Evolutionary conservation across 2,329 filamentous ascomycete genomes (phyloP).

Genomic region (Plectosphaerella cucumerina): DNA sequence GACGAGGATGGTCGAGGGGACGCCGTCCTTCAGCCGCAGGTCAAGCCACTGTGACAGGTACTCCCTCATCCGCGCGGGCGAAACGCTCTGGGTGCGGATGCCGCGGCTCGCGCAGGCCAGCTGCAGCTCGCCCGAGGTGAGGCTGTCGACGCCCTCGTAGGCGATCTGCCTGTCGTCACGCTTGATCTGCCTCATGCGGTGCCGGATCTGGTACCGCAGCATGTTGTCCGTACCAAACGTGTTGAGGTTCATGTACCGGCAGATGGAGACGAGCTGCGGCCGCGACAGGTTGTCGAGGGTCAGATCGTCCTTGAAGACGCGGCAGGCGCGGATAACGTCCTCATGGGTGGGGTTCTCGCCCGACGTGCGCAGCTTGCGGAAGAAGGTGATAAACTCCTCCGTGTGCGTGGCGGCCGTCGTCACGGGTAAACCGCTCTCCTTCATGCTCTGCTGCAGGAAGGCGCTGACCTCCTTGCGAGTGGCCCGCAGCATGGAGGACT

Average conservation of each 20-base stretch:
- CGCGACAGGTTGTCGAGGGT: slow-evolving; percentile 95
- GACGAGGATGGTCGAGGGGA: slow-evolving; percentile 94
- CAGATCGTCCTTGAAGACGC: slow-evolving; percentile 96
- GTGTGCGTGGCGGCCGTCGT: slow-evolving; percentile 80
- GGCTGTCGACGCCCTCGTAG: slow-evolving; percentile 87
- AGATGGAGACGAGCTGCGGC: slow-evolving; percentile 95
- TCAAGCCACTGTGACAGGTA: slow-evolving; percentile 94
- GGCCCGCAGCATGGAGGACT: slow-evolving; percentile 73
- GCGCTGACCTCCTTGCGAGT: slow-evolving; percentile 91
- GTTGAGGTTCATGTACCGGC: slow-evolving; percentile 96
- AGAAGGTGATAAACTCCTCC: slow-evolving; percentile 94
- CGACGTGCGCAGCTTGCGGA: slow-evolving; percentile 90
- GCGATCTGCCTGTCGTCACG: slow-evolving; percentile 92
- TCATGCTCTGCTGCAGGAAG: slow-evolving; percentile 83
- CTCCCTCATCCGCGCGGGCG: slow-evolving; percentile 79
- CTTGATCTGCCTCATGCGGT: slow-evolving; percentile 99
- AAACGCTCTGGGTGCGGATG: slow-evolving; percentile 88
- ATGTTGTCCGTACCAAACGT: slow-evolving; percentile 97
- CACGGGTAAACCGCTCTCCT: slow-evolving; percentile 88
- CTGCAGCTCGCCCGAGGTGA: slow-evolving; percentile 92
- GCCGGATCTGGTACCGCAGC: slow-evolving; percentile 93
- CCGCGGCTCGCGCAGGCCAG: slow-evolving; percentile 88
- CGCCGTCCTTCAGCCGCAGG: slow-evolving; percentile 84
- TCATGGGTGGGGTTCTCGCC: slow-evolving; percentile 83
- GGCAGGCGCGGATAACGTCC: slow-evolving; percentile 98